A percentile compares a stretch with the other conserved stretches of the same genome.
Evolutionary conservation across 495 filamentous ascomycete genomes (phyloP).

Genomic region (Echria macrotheca): DNA sequence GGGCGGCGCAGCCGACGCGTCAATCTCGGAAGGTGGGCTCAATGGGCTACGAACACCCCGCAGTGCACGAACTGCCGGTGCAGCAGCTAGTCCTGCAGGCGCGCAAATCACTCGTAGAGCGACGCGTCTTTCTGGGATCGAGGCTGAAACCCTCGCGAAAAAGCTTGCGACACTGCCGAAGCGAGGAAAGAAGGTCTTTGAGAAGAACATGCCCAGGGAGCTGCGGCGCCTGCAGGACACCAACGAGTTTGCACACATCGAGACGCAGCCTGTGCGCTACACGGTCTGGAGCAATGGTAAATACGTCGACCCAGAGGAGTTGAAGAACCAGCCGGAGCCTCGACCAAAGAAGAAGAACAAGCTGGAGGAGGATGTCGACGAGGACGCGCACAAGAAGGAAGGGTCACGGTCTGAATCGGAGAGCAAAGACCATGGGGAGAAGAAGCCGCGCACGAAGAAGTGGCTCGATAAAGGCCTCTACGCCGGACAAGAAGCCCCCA

Average conservation of each 20-base stretch:
- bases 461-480: conserved; percentile 85
- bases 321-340: conserved; percentile 21
- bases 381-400: conserved; percentile 24
- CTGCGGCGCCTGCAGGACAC: conserved; percentile 47
- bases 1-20: conserved; percentile 17
- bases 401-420: conserved; percentile 45
- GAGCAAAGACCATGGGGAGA: conserved; percentile 38
- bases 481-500: conserved; percentile 65
- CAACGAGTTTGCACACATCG: conserved; percentile 49
- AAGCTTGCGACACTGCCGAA: conserved; percentile 43
- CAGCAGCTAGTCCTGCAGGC: conserved; percentile 30
- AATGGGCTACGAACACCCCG: conserved; percentile 21
- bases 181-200: conserved; percentile 40
- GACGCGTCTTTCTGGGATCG: conserved; percentile 41
- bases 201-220: conserved; percentile 43
- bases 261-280: conserved; percentile 42
- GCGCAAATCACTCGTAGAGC: conserved; percentile 27
- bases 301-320: conserved; percentile 29
- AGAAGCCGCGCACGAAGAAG: conserved; percentile 53
- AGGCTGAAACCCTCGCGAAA: conserved; percentile 38
- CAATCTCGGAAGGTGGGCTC: conserved; percentile 12
- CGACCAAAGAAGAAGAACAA: conserved; percentile 42
- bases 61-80: conserved; percentile 24
- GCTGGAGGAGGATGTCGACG: conserved; percentile 23
- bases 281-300: conserved; percentile 54